Base-by-base conservation (phyloP, 2,329 filamentous ascomycete species). In the Trichoderma lentiforme region DNA sequence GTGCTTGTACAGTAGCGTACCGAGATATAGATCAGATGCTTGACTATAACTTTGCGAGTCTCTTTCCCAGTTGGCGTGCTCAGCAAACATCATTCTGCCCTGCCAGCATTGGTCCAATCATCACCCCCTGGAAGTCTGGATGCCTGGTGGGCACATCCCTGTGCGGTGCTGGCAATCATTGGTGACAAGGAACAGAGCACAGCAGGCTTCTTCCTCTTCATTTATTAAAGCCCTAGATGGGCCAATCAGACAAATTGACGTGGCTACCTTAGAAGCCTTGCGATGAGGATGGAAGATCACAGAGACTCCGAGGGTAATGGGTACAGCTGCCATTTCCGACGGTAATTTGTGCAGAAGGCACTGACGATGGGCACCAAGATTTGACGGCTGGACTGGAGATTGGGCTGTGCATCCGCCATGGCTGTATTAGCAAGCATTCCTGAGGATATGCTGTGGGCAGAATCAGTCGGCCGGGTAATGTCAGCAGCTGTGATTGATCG, bases 221-320 rank as follows among this genome's bases (percentile, higher is more conserved):
- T 11, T 28, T n/a, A 26, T 51, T 34, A n/a, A 58, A 61, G 56
- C 26, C 34, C 56, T 36, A 1, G 8, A 9, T 28, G 18, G 51
- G 2, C 67, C 67, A 70, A 70, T 62, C 57, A 70, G 67, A 62
- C 18, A 26, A 39, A 39, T 51, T 51, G 67, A 62, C 57, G 57
- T 61, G 67, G 67, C 67, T 62, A 43, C 39, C 39, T 39, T 43
- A 26, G 39, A 61, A 58, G 34, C 65, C 26, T 68, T 36, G 32
- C 34, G 26, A 39, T 30, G 36, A 51, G 39, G 57, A 24, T 56
- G 26, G 66, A 57, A 53, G 57, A 70, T 47, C 26, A n/a, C 43
- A 26, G 39, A n/a, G n/a, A 51, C 24, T 4, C 36, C 3, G 39
- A n/a, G 6, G 34, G 30, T 34, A n/a, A 69, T 32, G 66, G 56